Evolutionary conservation across 352 stramenopile genomes (phyloP), one percentile per base, ranked within the genome.

Genomic region (Globisporangium spiculum): DNA sequence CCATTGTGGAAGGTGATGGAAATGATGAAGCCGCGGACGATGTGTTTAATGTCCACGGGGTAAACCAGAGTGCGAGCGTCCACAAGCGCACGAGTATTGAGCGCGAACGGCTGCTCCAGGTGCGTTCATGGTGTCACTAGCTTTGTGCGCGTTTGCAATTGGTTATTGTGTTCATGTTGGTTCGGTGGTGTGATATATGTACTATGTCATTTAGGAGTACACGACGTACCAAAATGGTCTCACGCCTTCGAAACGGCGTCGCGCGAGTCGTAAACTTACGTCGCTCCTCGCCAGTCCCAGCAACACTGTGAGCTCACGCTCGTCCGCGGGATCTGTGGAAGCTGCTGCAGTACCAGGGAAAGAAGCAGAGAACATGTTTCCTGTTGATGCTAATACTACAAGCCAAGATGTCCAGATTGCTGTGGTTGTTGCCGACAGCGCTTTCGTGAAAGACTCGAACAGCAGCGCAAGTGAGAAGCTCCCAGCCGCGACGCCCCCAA

Each of bases 81-180:
- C 61, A 63, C 63, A 68, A 68, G 38, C 63, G 63, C n/a, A 24
- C 50, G 16, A 59, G 27, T 24, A 24, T 36, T n/a, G 63, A 68
- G 22, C 63, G 63, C 38, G 63, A 68, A 24, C 63, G 34, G 27
- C 53, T 68, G 16, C 55, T 68, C 36, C 63, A 68, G 54, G 63
- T 68, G n/a, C 36, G 53, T 56, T 44, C 8, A 7, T 34, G 30
- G 3, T 52, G 14, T 5, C 41, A 18, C 3, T 22, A 27, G n/a
- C 18, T 6, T 41, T 46, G 7, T 12, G n/a, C 20, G 32, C 18
- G 16, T 16, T 50, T 50, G 32, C n/a, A 52, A 27, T 34, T 60
- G 48, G 20, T 20, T 56, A 5, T 20, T 56, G 50, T 16, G 10
- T 4, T 56, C 6, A 18, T 58, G 38, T 46, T 46, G 20, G n/a